Conservation (phyloP, 495 filamentous ascomycete genomes). For the Hyaloscypha hepaticicola region DNA sequence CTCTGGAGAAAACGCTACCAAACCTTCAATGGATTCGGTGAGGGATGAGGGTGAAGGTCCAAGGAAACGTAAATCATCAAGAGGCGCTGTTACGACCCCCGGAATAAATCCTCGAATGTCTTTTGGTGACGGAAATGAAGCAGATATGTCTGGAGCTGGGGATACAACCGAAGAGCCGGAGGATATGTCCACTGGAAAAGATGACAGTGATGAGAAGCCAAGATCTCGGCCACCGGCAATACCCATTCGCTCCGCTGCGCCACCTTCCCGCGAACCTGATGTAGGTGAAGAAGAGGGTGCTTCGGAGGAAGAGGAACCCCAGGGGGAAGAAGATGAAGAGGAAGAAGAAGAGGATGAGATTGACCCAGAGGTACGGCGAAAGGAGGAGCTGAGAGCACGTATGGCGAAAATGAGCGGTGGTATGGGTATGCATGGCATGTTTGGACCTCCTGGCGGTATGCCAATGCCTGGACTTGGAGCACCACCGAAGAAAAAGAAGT, state of each 20-base stretch:
- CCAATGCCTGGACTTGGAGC: constrained; percentile 45
- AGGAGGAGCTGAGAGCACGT: constrained; percentile 84
- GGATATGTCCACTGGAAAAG: constrained; percentile 69
- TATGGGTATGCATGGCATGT: constrained; percentile 96
- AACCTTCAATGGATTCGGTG: constrained; percentile 57
- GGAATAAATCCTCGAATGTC: constrained; percentile 41
- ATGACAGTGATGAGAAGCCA: constrained; percentile 65
- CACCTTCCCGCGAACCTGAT: constrained; percentile 29
- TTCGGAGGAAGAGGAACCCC: constrained; percentile 42
- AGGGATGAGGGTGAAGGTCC: constrained; percentile 45
- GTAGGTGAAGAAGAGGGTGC: constrained; percentile 43
- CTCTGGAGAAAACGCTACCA: constrained; percentile 51
- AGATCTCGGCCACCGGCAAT: constrained; percentile 28
- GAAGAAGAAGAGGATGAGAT: constrained; percentile 89
- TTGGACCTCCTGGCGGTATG: constrained; percentile 70
- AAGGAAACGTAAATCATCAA: constrained; percentile 55
- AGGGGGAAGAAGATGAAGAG: constrained; percentile 60
- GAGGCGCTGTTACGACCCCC: constrained; percentile 40
- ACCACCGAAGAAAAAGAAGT: constrained; percentile 59
- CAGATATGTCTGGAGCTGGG: constrained; percentile 83
- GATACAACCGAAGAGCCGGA: constrained; percentile 81
- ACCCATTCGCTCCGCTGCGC: constrained; percentile 32
- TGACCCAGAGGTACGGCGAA: constrained; percentile 83
- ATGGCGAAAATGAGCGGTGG: constrained; percentile 99
- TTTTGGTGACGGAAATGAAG: constrained; percentile 81